These are phyloP conservation scores for Ophiostoma ips DNA, from an alignment of 2,329 filamentous ascomycete species.

Conservation along the genomic window DNA sequence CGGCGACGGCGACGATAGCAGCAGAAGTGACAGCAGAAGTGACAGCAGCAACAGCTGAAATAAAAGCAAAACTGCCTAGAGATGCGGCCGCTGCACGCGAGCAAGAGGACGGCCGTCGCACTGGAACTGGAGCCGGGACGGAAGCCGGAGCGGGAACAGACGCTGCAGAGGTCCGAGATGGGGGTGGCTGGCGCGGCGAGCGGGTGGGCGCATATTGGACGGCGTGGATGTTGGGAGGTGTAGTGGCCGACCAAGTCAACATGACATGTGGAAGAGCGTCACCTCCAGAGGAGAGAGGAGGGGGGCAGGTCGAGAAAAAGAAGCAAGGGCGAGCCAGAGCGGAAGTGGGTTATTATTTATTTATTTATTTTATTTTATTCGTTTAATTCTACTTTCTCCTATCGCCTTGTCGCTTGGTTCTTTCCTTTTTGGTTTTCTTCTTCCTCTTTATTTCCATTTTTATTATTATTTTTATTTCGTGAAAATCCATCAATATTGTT, in stretches of 20 bases:
- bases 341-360: background rate
- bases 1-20: too few species aligned
- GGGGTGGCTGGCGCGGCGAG: conserved; percentile 27
- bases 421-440: too few species aligned
- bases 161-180: conserved; percentile 22
- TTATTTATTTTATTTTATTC: background rate
- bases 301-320: background rate
- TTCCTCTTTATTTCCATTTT: too few species aligned
- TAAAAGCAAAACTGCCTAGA: too few species aligned
- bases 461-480: too few species aligned
- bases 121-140: too few species aligned
- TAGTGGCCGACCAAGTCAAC: conserved; percentile 45
- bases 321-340: background rate
- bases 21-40: too few species aligned
- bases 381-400: background rate
- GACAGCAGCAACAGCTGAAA: too few species aligned
- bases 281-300: background rate
- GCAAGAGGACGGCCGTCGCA: conserved; percentile 2
- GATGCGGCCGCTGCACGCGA: background rate
- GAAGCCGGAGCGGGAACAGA: background rate
- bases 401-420: background rate
- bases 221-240: conserved; percentile 32
- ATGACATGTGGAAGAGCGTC: conserved; percentile 23
- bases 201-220: conserved; percentile 34
- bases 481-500: too few species aligned